A percentile compares a stretch with the other conserved stretches of the same genome.
Conservation (phyloP, 2,329 filamentous ascomycete genomes). For the Nothophaeocryptopus gaeumannii region DNA sequence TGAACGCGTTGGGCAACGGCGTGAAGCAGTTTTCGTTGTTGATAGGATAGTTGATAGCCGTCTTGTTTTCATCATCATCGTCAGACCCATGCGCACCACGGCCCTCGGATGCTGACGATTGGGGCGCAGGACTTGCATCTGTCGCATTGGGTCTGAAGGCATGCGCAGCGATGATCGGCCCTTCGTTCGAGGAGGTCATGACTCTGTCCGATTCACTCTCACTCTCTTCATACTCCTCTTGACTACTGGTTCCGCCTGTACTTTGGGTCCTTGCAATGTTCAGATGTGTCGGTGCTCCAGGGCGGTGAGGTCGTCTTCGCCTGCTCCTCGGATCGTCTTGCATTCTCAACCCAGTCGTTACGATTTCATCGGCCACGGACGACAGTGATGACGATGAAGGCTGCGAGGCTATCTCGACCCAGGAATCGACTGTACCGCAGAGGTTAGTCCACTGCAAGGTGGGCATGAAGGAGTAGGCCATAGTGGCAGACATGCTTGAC, state of each 20-base stretch:
- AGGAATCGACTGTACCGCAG: conserved; percentile 66
- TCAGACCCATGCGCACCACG: conserved; percentile 30
- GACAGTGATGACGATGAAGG: conserved; percentile 92
- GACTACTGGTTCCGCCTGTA: conserved; percentile 63
- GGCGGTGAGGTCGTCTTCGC: conserved; percentile 49
- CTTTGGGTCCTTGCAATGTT: conserved; percentile 46
- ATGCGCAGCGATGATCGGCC: conserved; percentile 37
- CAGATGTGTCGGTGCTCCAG: conserved; percentile 42
- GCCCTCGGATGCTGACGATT: conserved; percentile 40
- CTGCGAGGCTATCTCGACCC: conserved; percentile 90
- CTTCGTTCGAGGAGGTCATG: conserved; percentile 63
- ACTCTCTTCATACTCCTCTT: conserved; percentile 92
- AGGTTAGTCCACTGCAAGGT: conserved; percentile 29
- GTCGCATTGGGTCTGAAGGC: conserved; percentile 32
- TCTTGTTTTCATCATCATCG: conserved; percentile 74
- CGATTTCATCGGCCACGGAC: conserved; percentile 79
- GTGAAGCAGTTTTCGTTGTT: conserved; percentile 61
- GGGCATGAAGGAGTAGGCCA: conserved; percentile 24
- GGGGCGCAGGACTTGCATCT: conserved; percentile 6
- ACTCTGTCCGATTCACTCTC: conserved; percentile 81
- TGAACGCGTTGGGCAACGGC: conserved; percentile 89
- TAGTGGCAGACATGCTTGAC: conserved; percentile 3
- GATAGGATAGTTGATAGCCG: conserved; percentile 67
- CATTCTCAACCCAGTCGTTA: conserved; percentile 81
- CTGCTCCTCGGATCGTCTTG: conserved; percentile 62